These are phyloP conservation scores for Pneumocystis jirovecii DNA, from an alignment of 1,139 yeast genomes.

Conservation along the genomic window DNA sequence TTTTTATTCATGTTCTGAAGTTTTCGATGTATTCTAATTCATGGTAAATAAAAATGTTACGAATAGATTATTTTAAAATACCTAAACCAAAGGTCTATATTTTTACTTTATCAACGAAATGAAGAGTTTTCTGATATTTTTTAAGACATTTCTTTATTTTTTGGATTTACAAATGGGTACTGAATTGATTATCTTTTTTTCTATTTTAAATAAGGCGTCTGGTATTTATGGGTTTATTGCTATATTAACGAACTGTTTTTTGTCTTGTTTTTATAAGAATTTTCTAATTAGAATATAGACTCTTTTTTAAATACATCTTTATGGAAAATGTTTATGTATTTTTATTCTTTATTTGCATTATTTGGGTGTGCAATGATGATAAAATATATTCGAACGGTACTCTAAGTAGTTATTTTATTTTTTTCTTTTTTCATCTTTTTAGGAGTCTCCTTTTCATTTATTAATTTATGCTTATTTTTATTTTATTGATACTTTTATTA, in stretches of 20 bases:
- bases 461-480: background rate
- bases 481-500: background rate
- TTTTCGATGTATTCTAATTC: background rate
- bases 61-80: background rate
- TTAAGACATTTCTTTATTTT: slow-evolving; percentile 34
- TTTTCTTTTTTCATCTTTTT: background rate
- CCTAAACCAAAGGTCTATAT: background rate
- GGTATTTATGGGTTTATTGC: slow-evolving; percentile 81
- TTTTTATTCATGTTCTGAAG: background rate
- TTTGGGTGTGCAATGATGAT: background rate
- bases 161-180: slow-evolving; percentile 80
- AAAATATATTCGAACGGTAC: background rate
- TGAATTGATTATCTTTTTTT: slow-evolving; percentile 63
- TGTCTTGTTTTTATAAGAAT: background rate
- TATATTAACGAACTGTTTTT: slow-evolving; percentile 39
- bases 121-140: background rate
- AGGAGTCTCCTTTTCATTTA: background rate
- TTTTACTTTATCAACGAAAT: background rate
- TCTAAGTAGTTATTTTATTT: background rate
- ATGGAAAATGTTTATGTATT: background rate
- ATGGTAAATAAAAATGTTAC: background rate
- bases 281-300: background rate
- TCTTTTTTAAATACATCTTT: background rate
- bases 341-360: background rate
- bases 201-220: slow-evolving; percentile 75